phyloP scores from a whole-genome alignment of 2,329 filamentous ascomycete species.

The Xylariaceae sp. region DNA sequence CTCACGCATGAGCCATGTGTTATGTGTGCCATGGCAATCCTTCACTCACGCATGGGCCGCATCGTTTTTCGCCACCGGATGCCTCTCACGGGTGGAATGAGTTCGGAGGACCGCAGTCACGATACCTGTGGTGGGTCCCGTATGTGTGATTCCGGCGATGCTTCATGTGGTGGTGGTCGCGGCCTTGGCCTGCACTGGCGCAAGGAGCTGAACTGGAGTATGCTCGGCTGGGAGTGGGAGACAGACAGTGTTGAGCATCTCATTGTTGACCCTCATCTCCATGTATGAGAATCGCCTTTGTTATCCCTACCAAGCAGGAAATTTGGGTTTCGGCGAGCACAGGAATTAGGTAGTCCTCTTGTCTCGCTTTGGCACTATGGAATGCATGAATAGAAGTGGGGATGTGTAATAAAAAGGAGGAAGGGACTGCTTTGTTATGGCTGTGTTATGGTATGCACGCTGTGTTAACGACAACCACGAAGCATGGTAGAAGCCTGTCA shows the following conservation, averaged over 20 bases:
- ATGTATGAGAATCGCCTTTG: conserved; percentile 40
- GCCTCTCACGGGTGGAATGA: conserved; percentile 76
- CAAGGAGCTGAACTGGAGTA: conserved; percentile 80
- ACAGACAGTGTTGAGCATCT: conserved; percentile 39
- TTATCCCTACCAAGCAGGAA: conserved; percentile 25
- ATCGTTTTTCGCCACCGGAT: conserved; percentile 79
- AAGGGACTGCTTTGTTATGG: not conserved
- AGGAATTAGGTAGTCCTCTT: conserved; percentile 51
- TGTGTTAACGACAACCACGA: too few relatives aligned
- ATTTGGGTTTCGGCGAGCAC: conserved; percentile 37
- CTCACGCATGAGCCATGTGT: conserved; percentile 93
- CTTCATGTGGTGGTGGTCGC: conserved; percentile 45
- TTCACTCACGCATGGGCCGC: conserved; percentile 87
- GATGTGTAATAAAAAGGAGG: too few relatives aligned
- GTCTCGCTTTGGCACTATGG: conserved; percentile 30
- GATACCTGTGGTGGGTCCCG: conserved; percentile 30
- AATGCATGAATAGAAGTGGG: conserved; percentile 13
- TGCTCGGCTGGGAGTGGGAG: conserved; percentile 76
- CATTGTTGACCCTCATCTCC: conserved; percentile 44
- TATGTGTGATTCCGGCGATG: conserved; percentile 31
- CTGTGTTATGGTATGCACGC: too few relatives aligned
- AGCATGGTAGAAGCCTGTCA: too few relatives aligned
- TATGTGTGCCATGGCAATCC: conserved; percentile 94
- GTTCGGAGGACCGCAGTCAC: conserved; percentile 64
- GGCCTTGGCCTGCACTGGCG: conserved; percentile 68